These are phyloP conservation scores for Acrodontium crateriforme DNA, from an alignment of 2,329 filamentous ascomycete species.

Conservation along the genomic window DNA sequence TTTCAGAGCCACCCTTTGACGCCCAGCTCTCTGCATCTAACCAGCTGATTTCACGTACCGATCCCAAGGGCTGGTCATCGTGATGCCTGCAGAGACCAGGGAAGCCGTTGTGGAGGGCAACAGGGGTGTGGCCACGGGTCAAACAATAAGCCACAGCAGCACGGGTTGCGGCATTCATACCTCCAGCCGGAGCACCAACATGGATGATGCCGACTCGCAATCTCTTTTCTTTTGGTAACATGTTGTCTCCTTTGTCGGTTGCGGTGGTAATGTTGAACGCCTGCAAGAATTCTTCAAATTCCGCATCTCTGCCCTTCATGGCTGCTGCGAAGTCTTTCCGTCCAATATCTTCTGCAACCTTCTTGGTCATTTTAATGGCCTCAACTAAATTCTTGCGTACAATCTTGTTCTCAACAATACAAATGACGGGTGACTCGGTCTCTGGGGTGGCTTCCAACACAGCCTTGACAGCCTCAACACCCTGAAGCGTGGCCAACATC, in stretches of 20 bases:
- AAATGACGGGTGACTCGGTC: conserved; percentile 85
- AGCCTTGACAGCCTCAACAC: conserved; percentile 84
- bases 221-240: conserved; percentile 59
- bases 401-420: conserved; percentile 96
- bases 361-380: conserved; percentile 74
- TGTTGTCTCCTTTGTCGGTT: conserved; percentile 55
- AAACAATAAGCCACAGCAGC: conserved; percentile 88
- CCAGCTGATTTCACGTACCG: conserved; percentile 80
- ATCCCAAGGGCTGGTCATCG: conserved; percentile 62
- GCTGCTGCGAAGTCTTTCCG: conserved; percentile 75
- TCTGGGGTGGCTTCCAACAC: conserved; percentile 81
- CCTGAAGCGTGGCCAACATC: conserved; percentile 83
- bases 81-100: conserved; percentile 87
- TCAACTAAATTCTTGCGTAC: conserved; percentile 77
- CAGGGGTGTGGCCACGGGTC: conserved; percentile 76
- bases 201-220: conserved; percentile 95
- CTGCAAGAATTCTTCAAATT: conserved; percentile 84
- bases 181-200: conserved; percentile 88
- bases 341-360: conserved; percentile 68
- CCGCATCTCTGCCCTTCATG: conserved; percentile 78
- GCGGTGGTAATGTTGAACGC: conserved; percentile 87
- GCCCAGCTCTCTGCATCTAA: conserved; percentile 92
- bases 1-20: conserved; percentile 91
- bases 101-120: conserved; percentile 95
- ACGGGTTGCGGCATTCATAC: conserved; percentile 94